phyloP scores from a whole-genome alignment of 1,139 yeast species.

The Geotrichum restrictum region DNA sequence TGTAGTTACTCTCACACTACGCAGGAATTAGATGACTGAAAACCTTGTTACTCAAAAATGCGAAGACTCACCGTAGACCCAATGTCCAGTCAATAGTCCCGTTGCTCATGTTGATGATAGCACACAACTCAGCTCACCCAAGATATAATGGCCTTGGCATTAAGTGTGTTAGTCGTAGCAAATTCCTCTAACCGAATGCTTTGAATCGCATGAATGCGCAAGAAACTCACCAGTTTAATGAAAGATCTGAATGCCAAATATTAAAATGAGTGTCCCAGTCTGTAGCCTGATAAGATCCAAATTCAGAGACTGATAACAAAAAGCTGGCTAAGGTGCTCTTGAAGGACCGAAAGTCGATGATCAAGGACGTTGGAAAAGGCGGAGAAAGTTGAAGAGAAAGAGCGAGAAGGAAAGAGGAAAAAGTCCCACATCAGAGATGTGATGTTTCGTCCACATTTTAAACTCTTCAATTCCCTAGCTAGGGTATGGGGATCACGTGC shows the following conservation, averaged over 20 bases:
- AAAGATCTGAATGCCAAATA: background rate
- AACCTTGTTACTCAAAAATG: background rate
- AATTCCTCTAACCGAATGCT: background rate
- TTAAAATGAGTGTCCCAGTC: background rate
- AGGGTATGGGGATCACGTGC: slow-evolving; percentile 1
- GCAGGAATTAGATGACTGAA: background rate
- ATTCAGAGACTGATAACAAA: background rate
- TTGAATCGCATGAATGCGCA: background rate
- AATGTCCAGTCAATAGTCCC: slow-evolving; percentile 19
- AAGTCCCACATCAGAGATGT: background rate
- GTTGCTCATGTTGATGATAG: slow-evolving; percentile 12
- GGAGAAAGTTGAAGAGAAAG: background rate
- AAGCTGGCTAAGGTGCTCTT: background rate
- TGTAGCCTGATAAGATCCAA: background rate
- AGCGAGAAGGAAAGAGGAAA: background rate
- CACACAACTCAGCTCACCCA: background rate
- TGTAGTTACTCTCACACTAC: slow-evolving; percentile 53
- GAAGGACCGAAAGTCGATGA: background rate
- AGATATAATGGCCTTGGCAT: background rate
- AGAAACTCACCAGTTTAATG: background rate
- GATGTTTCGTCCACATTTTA: slow-evolving; percentile 5
- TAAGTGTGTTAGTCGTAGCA: background rate
- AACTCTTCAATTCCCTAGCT: background rate
- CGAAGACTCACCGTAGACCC: slow-evolving; percentile 9
- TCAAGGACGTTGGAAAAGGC: background rate